These are phyloP conservation scores for Pythium scleroteichum DNA, from an alignment of 352 stramenopile species.

Conservation along the genomic window DNA sequence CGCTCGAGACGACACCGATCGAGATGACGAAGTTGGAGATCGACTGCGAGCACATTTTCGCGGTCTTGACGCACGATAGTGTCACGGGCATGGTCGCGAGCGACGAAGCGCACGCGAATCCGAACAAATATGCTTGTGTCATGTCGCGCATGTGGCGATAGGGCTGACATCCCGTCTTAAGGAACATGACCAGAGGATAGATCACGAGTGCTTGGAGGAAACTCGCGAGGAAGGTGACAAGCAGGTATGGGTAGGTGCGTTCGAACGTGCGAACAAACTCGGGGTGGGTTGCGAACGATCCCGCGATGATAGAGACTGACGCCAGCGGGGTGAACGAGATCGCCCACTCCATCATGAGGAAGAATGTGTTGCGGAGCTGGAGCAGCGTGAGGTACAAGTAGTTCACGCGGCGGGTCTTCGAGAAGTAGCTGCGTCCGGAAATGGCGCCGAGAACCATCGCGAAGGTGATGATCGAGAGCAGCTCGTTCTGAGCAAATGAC, in stretches of 20 bases:
- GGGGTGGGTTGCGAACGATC: conserved; percentile 54
- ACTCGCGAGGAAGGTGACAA: conserved; percentile 35
- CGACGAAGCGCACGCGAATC: conserved; percentile 63
- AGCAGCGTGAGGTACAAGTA: conserved; percentile 69
- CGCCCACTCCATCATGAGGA: conserved; percentile 67
- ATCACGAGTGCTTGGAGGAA: conserved; percentile 48
- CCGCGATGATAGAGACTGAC: conserved; percentile 64
- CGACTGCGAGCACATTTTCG: conserved; percentile 58
- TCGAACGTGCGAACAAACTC: conserved; percentile 36
- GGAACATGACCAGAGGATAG: conserved; percentile 58
- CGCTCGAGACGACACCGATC: conserved; percentile 65
- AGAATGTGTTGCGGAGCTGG: conserved; percentile 73
- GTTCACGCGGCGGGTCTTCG: conserved; percentile 53
- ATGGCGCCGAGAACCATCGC: conserved; percentile 63
- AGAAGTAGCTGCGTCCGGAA: conserved; percentile 57
- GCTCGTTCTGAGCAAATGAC: conserved; percentile 41
- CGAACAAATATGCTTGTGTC: conserved; percentile 61
- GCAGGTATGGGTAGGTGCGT: conserved; percentile 55
- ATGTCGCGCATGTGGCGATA: conserved; percentile 69
- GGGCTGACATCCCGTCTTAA: conserved; percentile 63
- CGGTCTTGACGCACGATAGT: conserved; percentile 60
- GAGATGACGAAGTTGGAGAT: conserved; percentile 73
- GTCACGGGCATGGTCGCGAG: conserved; percentile 63
- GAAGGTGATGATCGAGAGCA: conserved; percentile 71
- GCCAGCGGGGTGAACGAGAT: conserved; percentile 62